Evolutionary conservation across 2,329 filamentous ascomycete genomes (phyloP).

Genomic region (Arthrobotrys conoides): DNA sequence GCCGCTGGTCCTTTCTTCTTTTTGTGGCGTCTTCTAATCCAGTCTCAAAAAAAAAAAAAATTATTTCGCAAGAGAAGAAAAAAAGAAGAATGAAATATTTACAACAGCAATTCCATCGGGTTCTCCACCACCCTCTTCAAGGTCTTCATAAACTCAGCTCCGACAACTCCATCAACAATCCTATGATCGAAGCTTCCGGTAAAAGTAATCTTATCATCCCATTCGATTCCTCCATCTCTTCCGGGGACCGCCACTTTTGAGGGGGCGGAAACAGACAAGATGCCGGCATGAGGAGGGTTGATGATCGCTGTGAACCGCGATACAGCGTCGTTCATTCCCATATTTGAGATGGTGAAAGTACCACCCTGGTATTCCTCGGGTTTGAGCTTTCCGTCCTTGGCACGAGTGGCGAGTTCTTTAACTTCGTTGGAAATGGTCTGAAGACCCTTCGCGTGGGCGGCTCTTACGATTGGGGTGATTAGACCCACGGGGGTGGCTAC

Average conservation of each 20-base stretch:
- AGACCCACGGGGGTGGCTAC: slow-evolving; percentile 93
- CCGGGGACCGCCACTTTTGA: slow-evolving; percentile 94
- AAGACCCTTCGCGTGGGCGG: slow-evolving; percentile 87
- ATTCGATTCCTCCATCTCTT: slow-evolving; percentile 86
- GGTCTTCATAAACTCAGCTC: slow-evolving; percentile 95
- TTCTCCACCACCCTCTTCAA: slow-evolving; percentile 98
- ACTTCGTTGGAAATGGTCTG: slow-evolving; percentile 88
- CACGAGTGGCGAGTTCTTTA: slow-evolving; percentile 97
- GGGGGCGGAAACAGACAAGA: slow-evolving; percentile 93
- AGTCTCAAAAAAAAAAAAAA: not conserved
- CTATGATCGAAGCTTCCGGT: slow-evolving; percentile 99
- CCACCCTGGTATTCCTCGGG: slow-evolving; percentile 99
- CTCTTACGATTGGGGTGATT: slow-evolving; percentile 97
- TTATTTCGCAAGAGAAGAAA: slow-evolving; percentile 1
- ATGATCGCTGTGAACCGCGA: slow-evolving; percentile 98
- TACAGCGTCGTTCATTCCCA: slow-evolving; percentile 98
- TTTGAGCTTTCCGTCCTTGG: slow-evolving; percentile 97
- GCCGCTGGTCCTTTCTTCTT: not conserved
- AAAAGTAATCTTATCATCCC: slow-evolving; percentile 96
- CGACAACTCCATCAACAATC: slow-evolving; percentile 90
- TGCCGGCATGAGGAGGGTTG: slow-evolving; percentile 97
- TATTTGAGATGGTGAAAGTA: slow-evolving; percentile 99
- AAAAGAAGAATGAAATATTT: slow-evolving; percentile 68
- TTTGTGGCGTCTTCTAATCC: not conserved
- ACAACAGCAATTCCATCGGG: slow-evolving; percentile 93